Conservation (phyloP, 116 monocot species). For the Trichopus zeylanicus region DNA sequence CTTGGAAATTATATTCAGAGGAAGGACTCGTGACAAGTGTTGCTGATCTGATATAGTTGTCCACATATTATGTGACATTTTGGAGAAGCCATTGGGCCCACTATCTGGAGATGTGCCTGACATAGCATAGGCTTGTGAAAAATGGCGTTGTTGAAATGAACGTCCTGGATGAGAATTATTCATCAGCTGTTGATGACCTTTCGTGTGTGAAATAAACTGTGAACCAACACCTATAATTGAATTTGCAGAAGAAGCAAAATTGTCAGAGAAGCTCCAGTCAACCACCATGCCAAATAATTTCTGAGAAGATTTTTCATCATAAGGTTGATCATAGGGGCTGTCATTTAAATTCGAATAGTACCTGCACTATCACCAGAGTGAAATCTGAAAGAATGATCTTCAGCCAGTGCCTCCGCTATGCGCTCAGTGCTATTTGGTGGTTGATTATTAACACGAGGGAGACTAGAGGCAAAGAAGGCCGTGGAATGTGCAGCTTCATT, state of each 20-base stretch:
- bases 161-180: conserved; percentile 13
- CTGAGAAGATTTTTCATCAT: conserved; percentile 22
- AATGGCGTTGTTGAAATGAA: conserved; percentile 12
- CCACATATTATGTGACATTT: conserved; percentile 50
- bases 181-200: conserved; percentile 16
- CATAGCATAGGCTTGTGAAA: conserved; percentile 12
- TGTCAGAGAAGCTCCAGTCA: conserved; percentile 14
- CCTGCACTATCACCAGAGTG: conserved; percentile 11
- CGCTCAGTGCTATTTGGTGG: conserved; percentile 10
- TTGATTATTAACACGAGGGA: conserved; percentile 11
- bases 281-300: conserved; percentile 20
- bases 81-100: conserved; percentile 15
- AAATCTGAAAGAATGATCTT: conserved; percentile 6
- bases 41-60: conserved; percentile 44
- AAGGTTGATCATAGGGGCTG: conserved; percentile 10
- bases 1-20: conserved; percentile 33
- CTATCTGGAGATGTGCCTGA: conserved; percentile 19
- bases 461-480: not conserved
- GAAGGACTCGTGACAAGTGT: conserved; percentile 21
- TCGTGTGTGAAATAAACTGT: conserved; percentile 15
- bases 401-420: conserved; percentile 10
- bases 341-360: conserved; percentile 18
- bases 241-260: conserved; percentile 12
- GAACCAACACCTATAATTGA: conserved; percentile 37
- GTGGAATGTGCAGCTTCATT: conserved; percentile 18